Conservation (phyloP, 2,329 filamentous ascomycete species). For the Fusarium robinianum region DNA sequence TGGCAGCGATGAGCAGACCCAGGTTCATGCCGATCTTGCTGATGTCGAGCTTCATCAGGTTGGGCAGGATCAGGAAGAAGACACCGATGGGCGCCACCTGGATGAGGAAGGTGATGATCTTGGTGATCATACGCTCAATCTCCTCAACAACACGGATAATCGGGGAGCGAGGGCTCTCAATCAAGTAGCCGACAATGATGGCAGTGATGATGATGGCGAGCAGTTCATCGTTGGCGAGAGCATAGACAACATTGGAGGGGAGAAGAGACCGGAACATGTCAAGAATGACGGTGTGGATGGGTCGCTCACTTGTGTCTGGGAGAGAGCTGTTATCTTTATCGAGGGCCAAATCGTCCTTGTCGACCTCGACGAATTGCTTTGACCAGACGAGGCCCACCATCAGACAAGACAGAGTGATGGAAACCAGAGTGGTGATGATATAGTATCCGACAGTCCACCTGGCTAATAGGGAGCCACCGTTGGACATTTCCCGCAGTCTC, state of each 20-base stretch:
- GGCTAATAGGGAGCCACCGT: slow-evolving; percentile 50
- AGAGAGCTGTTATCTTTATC: slow-evolving; percentile 19
- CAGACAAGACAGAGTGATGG: slow-evolving; percentile 53
- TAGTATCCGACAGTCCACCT: slow-evolving; percentile 56
- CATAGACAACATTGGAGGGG: slow-evolving; percentile 52
- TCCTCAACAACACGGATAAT: slow-evolving; percentile 51
- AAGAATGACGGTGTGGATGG: slow-evolving; percentile 50
- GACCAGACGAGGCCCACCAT: slow-evolving; percentile 54
- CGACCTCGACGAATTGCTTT: slow-evolving; percentile 48
- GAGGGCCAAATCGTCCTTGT: slow-evolving; percentile 38
- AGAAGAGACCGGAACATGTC: slow-evolving; percentile 55
- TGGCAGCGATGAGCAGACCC: slow-evolving; percentile 54
- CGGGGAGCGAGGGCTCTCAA: slow-evolving; percentile 43
- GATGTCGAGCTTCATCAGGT: slow-evolving; percentile 55
- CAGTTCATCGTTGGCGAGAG: slow-evolving; percentile 52
- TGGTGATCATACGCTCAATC: slow-evolving; percentile 53
- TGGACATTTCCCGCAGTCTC: slow-evolving; percentile 51
- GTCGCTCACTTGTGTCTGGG: slow-evolving; percentile 38
- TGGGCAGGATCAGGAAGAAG: slow-evolving; percentile 58
- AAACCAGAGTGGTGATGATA: slow-evolving; percentile 53
- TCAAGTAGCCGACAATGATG: slow-evolving; percentile 52
- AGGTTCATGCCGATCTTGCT: slow-evolving; percentile 53
- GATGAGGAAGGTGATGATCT: slow-evolving; percentile 54
- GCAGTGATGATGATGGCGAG: slow-evolving; percentile 53
- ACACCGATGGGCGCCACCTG: slow-evolving; percentile 55